Percentiles rank a stretch among this genome's conserved stretches.
Conservation (phyloP, 768 basidiomycete genomes). For the Rhodotorula paludigena region DNA sequence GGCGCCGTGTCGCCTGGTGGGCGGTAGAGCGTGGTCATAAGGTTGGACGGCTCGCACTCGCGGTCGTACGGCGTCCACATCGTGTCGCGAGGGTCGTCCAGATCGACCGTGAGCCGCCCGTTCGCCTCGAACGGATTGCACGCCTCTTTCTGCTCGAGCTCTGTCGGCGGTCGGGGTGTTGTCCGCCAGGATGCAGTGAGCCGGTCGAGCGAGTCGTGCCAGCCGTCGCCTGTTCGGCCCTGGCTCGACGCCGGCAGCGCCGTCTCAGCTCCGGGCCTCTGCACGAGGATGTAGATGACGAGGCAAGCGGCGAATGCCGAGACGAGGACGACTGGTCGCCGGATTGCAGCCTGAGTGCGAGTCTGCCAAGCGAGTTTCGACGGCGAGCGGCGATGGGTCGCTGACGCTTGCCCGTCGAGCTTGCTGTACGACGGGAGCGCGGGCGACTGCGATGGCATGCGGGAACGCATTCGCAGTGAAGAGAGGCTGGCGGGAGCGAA, state of each 20-base stretch:
- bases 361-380: not conserved
- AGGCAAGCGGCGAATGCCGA: constrained; percentile 4
- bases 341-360: not conserved
- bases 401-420: not conserved
- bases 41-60: constrained; percentile 22
- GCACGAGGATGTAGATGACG: not conserved
- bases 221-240: not conserved
- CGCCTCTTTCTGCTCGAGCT: constrained; percentile 13
- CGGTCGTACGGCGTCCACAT: constrained; percentile 28
- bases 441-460: not conserved
- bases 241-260: not conserved
- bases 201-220: constrained; percentile 15
- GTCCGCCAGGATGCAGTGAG: not conserved
- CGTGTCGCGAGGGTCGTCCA: not conserved
- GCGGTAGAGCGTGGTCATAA: constrained; percentile 19
- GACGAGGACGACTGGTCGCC: constrained; percentile 12
- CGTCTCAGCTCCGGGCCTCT: not conserved
- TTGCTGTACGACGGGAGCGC: not conserved
- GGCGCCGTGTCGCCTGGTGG: constrained; percentile 16
- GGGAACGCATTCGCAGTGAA: not conserved
- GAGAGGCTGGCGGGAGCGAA: not conserved
- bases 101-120: constrained; percentile 29
- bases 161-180: not conserved
- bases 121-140: constrained; percentile 35
- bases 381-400: not conserved